These are phyloP conservation scores for Mucor irregularis DNA, from an alignment of 371 early-diverging fungal genomes.

Conservation along the genomic window DNA sequence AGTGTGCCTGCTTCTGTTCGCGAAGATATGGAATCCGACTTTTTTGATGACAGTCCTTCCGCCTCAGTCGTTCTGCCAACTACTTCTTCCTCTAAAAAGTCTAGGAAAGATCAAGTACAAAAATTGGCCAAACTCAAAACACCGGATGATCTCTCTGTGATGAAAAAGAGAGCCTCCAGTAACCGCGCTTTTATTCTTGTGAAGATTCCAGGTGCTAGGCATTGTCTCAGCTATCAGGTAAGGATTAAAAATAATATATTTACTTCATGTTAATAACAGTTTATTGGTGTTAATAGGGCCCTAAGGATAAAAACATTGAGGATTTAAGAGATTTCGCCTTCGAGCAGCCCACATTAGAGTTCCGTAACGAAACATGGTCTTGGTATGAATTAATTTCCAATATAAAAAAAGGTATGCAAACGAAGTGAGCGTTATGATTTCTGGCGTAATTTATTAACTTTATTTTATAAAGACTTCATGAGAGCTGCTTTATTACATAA, in stretches of 20 bases:
- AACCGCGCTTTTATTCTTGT: constrained; percentile 71
- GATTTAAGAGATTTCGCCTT: constrained; percentile 72
- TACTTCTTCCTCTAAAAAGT: not conserved
- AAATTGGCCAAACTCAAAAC: constrained; percentile 9
- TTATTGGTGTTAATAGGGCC: constrained; percentile 35
- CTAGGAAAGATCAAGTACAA: constrained; percentile 1
- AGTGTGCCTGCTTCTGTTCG: not conserved
- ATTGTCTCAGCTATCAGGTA: constrained; percentile 72
- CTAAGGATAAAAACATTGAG: constrained; percentile 70
- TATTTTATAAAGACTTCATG: constrained; percentile 37
- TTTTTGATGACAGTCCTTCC: constrained; percentile 2
- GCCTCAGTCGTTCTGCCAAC: not conserved
- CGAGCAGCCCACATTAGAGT: constrained; percentile 69
- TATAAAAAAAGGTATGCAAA: constrained; percentile 56
- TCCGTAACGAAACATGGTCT: constrained; percentile 73
- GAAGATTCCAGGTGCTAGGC: constrained; percentile 67
- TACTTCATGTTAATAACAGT: not conserved
- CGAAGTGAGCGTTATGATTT: no score
- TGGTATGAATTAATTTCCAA: constrained; percentile 66
- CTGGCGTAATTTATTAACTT: not conserved
- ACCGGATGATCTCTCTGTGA: constrained; percentile 41
- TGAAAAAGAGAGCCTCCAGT: constrained; percentile 69
- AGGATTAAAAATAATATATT: not conserved
- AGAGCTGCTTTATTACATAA: constrained; percentile 46
- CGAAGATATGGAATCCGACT: constrained; percentile 1